Evolutionary conservation across 768 basidiomycete species (phyloP).

Genomic region (Omphalotus guepiniiformis): DNA sequence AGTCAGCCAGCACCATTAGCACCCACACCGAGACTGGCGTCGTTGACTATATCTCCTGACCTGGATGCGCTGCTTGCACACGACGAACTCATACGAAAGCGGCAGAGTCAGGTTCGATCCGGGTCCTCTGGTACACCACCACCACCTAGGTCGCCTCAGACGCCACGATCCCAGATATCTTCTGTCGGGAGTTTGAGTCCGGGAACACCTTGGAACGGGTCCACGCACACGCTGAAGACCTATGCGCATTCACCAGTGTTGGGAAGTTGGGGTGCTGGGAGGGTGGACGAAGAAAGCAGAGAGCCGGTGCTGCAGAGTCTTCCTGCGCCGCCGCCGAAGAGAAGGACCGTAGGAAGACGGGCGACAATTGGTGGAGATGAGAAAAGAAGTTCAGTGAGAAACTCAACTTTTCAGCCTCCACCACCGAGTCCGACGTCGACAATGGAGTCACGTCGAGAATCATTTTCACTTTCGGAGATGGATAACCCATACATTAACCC

Average conservation of each 20-base stretch:
- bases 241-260: not conserved
- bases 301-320: constrained; percentile 3
- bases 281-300: not conserved
- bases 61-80: constrained; percentile 57
- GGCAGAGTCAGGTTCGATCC: not conserved
- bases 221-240: not conserved
- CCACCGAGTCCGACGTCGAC: no score
- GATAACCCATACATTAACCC: not conserved
- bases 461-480: no score
- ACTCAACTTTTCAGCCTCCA: no score
- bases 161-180: not conserved
- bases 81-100: constrained; percentile 37
- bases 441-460: no score
- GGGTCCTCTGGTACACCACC: not conserved
- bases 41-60: constrained; percentile 52
- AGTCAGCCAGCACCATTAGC: no score
- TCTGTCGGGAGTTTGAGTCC: not conserved
- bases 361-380: not conserved
- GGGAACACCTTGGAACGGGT: not conserved
- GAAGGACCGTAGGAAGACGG: not conserved
- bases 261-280: not conserved
- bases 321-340: constrained; percentile 21
- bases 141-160: not conserved
- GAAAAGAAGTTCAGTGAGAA: no score
- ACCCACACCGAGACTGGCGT: constrained; percentile 3